Percentiles rank a stretch among this genome's conserved stretches.
phyloP scores from a whole-genome alignment of 148 eudicot genomes.

The Fallopia convolvulus region DNA sequence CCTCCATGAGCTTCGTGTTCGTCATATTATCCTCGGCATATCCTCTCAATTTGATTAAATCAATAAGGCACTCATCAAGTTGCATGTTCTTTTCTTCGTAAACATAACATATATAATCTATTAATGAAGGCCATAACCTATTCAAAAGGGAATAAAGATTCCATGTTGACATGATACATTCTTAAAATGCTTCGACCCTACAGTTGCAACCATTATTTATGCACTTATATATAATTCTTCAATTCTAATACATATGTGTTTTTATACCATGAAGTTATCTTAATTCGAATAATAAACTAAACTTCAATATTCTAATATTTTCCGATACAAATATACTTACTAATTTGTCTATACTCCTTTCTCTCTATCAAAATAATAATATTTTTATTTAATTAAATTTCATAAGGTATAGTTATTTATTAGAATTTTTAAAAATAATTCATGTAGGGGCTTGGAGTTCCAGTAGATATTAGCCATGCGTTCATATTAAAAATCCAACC shows the following conservation, averaged over 20 bases:
- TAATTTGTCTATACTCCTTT: too few relatives aligned
- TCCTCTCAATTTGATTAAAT: neutral
- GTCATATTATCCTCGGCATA: neutral
- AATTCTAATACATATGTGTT: neutral
- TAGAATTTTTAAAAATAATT: too few relatives aligned
- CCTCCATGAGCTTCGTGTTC: too few relatives aligned
- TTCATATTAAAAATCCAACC: too few relatives aligned
- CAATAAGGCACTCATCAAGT: neutral
- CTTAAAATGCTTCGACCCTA: neutral
- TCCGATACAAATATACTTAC: too few relatives aligned
- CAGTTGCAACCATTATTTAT: neutral
- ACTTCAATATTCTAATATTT: neutral
- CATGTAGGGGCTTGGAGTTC: too few relatives aligned
- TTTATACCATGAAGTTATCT: neutral
- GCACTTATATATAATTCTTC: neutral
- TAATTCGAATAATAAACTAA: neutral
- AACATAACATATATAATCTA: neutral
- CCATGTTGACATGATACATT: neutral
- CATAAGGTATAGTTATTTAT: too few relatives aligned
- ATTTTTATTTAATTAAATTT: too few relatives aligned
- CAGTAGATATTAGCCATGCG: too few relatives aligned
- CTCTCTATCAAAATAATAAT: too few relatives aligned
- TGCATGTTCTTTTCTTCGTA: neutral
- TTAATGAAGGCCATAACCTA: neutral
- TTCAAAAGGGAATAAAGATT: neutral